Conservation (phyloP, 768 basidiomycete genomes). For the Russula brevipes region DNA sequence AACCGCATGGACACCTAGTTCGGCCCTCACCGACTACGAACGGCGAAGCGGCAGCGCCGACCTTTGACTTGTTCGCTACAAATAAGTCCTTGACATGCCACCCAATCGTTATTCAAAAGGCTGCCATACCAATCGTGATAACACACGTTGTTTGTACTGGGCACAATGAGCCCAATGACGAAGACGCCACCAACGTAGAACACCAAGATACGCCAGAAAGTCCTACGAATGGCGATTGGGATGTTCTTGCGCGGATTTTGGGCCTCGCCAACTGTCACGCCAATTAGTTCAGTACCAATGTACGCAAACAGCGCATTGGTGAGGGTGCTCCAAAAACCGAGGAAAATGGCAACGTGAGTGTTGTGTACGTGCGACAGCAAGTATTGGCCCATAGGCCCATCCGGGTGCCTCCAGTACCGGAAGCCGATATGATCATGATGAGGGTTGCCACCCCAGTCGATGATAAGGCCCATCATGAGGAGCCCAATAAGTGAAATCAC, state of each 20-base stretch:
- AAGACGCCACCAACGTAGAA: constrained; percentile 72
- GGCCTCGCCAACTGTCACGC: constrained; percentile 51
- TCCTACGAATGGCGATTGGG: constrained; percentile 61
- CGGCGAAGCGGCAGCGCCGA: constrained; percentile 56
- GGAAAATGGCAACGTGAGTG: constrained; percentile 47
- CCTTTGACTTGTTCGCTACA: constrained; percentile 36
- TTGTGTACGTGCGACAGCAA: constrained; percentile 37
- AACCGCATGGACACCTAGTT: neutral
- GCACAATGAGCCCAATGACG: constrained; percentile 66
- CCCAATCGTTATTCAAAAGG: neutral
- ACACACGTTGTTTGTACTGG: constrained; percentile 47
- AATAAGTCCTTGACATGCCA: constrained; percentile 30
- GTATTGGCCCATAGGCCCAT: constrained; percentile 56
- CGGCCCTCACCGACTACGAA: constrained; percentile 47
- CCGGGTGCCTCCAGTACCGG: constrained; percentile 41
- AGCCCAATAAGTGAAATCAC: constrained; percentile 48
- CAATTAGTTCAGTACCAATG: constrained; percentile 72
- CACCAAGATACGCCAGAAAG: constrained; percentile 53
- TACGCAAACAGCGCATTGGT: constrained; percentile 64
- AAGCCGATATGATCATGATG: constrained; percentile 35
- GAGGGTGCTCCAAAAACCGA: constrained; percentile 67
- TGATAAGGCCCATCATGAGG: constrained; percentile 37
- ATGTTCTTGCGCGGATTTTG: constrained; percentile 72
- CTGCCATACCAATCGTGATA: neutral
- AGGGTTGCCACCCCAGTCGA: constrained; percentile 44